Conservation (phyloP, 129 eudicot species). For the Silybum marianum region DNA sequence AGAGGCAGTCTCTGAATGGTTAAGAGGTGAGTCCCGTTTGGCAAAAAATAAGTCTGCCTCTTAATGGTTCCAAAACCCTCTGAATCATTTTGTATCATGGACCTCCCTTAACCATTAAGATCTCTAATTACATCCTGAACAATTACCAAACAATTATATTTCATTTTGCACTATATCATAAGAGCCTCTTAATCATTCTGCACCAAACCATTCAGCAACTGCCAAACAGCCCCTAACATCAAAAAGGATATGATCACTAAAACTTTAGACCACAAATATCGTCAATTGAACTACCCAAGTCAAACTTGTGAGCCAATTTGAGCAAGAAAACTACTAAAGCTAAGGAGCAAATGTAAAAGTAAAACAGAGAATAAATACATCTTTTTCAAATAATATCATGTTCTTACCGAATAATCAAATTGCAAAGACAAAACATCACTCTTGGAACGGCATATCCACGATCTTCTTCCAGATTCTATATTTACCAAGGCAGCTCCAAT, state of each 20-base stretch:
- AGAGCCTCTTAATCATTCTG: no score
- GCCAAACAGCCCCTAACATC: background rate
- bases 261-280: background rate
- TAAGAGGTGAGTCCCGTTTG: no score
- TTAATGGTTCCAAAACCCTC: no score
- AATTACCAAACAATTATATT: no score
- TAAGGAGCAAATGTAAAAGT: background rate
- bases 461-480: constrained; percentile 52
- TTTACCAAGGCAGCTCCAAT: constrained; percentile 69
- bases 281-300: background rate
- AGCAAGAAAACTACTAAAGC: background rate
- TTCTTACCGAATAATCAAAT: constrained; percentile 58
- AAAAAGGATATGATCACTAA: background rate
- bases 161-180: no score
- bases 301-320: background rate
- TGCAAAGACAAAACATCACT: constrained; percentile 89
- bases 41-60: no score
- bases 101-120: no score
- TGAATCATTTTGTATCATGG: no score
- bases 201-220: no score
- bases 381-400: background rate
- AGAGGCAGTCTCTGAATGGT: no score
- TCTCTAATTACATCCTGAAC: no score
- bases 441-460: constrained; percentile 64
- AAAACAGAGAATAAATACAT: background rate